phyloP scores from a whole-genome alignment of 1,284 basidiomycete genomes.

The Trichosporon asahii region DNA sequence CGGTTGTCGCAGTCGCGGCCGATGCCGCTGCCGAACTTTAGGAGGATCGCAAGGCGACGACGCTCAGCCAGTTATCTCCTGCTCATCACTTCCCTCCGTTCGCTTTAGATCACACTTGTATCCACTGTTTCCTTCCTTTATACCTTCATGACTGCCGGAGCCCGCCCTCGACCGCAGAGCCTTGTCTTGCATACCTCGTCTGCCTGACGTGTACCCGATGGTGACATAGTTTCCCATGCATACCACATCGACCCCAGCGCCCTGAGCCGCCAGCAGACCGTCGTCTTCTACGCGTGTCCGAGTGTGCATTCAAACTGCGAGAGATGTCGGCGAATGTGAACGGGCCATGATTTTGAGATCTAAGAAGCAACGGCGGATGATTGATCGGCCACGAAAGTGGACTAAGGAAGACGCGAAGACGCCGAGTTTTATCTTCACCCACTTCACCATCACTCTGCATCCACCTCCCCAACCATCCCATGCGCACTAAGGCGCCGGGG shows the following conservation, averaged over 20 bases:
- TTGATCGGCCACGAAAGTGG: not conserved
- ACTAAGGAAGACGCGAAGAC: not conserved
- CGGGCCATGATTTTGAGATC: not conserved
- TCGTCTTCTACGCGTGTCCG: not conserved
- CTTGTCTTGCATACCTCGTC: not conserved
- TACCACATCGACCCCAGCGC: not conserved
- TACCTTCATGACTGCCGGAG: not conserved
- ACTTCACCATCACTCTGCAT: not conserved
- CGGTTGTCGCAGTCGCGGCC: not conserved
- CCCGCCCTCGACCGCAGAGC: not conserved
- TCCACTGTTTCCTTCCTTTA: not conserved
- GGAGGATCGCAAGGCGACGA: not conserved
- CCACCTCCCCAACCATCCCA: not conserved
- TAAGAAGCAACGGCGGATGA: not conserved
- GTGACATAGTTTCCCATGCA: not conserved
- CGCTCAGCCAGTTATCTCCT: not conserved
- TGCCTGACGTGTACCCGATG: not conserved
- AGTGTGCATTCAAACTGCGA: not conserved
- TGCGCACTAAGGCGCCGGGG: not conserved
- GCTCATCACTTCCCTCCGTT: not conserved
- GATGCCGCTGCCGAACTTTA: not conserved
- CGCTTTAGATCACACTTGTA: not conserved
- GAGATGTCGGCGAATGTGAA: not conserved
- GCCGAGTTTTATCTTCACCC: not conserved
- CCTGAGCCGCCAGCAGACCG: not conserved